A percentile compares a stretch with the other conserved stretches of the same genome.
These are phyloP conservation scores for Taphrina pruni DNA, from an alignment of 1,139 yeast species.

Conservation along the genomic window DNA sequence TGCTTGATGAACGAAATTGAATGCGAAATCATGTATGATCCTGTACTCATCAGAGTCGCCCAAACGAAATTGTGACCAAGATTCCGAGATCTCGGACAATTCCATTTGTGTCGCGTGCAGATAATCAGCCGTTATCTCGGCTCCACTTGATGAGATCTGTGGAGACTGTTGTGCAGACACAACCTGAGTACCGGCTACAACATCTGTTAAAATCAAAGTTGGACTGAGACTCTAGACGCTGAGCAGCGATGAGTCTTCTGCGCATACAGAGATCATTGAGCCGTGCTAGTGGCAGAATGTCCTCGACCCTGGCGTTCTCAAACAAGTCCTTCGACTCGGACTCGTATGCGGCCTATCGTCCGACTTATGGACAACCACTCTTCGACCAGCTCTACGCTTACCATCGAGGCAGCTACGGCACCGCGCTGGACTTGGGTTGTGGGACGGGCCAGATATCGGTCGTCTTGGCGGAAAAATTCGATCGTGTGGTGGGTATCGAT, in stretches of 20 bases:
- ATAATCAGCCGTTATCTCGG: not conserved
- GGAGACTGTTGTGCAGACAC: not conserved
- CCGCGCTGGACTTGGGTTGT: slow-evolving; percentile 75
- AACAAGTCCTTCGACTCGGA: slow-evolving; percentile 63
- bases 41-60: not conserved
- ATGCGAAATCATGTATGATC: no score
- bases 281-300: slow-evolving; percentile 3
- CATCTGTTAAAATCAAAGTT: no score
- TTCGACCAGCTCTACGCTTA: slow-evolving; percentile 57
- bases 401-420: slow-evolving; percentile 51
- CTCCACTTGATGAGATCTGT: not conserved
- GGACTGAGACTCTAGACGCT: no score
- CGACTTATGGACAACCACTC: slow-evolving; percentile 66
- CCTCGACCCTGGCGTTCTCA: slow-evolving; percentile 57
- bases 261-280: not conserved
- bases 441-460: slow-evolving; percentile 84
- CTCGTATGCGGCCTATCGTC: slow-evolving; percentile 67
- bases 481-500: slow-evolving; percentile 69
- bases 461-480: slow-evolving; percentile 57
- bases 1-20: no score
- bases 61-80: not conserved
- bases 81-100: no score
- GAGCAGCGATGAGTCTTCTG: no score
- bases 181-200: not conserved
- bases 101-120: no score